phyloP scores from a whole-genome alignment of 768 basidiomycete species.

The Kwoniella mangroviensis region DNA sequence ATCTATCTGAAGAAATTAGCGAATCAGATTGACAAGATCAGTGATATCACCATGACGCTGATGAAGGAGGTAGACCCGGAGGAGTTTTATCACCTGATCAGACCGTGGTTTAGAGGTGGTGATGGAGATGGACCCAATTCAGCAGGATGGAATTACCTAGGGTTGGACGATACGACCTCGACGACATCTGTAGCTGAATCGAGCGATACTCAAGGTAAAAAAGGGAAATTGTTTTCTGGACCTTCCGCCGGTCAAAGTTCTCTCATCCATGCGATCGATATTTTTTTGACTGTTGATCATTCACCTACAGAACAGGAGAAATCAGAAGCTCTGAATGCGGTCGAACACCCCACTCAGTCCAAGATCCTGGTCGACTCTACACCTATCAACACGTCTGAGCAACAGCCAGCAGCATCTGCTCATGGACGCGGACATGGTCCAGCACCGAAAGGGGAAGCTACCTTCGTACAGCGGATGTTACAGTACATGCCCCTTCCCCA shows the following conservation, averaged over 20 bases:
- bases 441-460: slow-evolving; percentile 44
- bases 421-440: slow-evolving; percentile 15
- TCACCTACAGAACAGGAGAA: slow-evolving; percentile 58
- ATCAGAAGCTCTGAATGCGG: slow-evolving; percentile 12
- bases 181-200: slow-evolving; percentile 54
- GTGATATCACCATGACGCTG: slow-evolving; percentile 67
- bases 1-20: slow-evolving; percentile 70
- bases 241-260: slow-evolving; percentile 95
- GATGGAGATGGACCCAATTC: slow-evolving; percentile 61
- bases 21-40: slow-evolving; percentile 69
- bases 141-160: slow-evolving; percentile 70
- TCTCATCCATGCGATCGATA: slow-evolving; percentile 66
- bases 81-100: slow-evolving; percentile 82
- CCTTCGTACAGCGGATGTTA: slow-evolving; percentile 84
- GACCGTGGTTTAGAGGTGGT: slow-evolving; percentile 92
- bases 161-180: slow-evolving; percentile 63
- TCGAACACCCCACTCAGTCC: slow-evolving; percentile 3
- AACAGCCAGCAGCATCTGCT: slow-evolving; percentile 1
- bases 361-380: slow-evolving; percentile 16
- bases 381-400: slow-evolving; percentile 23
- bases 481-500: slow-evolving; percentile 94
- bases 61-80: slow-evolving; percentile 73
- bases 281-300: slow-evolving; percentile 57
- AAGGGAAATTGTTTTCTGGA: slow-evolving; percentile 66
- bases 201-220: slow-evolving; percentile 9